Evolutionary conservation across 345 rosid genomes (phyloP).

Genomic region (Populus deltoides): DNA sequence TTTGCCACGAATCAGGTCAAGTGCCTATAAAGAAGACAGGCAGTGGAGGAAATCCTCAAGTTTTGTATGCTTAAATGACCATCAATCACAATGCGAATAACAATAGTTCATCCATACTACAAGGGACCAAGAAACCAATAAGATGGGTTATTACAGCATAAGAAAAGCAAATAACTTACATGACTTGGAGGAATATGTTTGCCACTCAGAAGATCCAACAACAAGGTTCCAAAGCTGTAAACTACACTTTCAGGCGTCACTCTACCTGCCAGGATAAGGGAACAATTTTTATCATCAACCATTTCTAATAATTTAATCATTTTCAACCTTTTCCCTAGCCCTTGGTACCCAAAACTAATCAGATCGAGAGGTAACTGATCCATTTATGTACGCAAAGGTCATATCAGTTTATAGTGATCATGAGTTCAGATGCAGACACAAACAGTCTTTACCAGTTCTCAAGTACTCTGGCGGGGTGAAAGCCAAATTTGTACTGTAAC

Average conservation of each 20-base stretch:
- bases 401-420: neutral
- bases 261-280: slow-evolving; percentile 54
- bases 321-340: neutral
- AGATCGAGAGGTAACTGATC: neutral
- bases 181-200: slow-evolving; percentile 98
- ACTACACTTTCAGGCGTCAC: slow-evolving; percentile 88
- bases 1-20: slow-evolving; percentile 87
- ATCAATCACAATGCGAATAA: neutral
- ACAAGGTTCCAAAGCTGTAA: slow-evolving; percentile 93
- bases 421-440: neutral
- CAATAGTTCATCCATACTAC: neutral
- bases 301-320: neutral
- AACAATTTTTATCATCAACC: neutral
- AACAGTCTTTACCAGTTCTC: slow-evolving; percentile 56
- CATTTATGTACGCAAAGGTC: neutral
- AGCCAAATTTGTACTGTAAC: slow-evolving; percentile 91
- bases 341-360: neutral
- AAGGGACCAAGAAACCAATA: neutral
- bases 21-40: slow-evolving; percentile 53
- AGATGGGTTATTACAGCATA: neutral
- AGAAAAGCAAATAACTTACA: slow-evolving; percentile 39
- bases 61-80: neutral
- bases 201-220: slow-evolving; percentile 95
- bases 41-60: neutral
- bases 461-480: slow-evolving; percentile 97